Conservation (phyloP, 2,329 filamentous ascomycete species). For the Akanthomyces uredinophilus region DNA sequence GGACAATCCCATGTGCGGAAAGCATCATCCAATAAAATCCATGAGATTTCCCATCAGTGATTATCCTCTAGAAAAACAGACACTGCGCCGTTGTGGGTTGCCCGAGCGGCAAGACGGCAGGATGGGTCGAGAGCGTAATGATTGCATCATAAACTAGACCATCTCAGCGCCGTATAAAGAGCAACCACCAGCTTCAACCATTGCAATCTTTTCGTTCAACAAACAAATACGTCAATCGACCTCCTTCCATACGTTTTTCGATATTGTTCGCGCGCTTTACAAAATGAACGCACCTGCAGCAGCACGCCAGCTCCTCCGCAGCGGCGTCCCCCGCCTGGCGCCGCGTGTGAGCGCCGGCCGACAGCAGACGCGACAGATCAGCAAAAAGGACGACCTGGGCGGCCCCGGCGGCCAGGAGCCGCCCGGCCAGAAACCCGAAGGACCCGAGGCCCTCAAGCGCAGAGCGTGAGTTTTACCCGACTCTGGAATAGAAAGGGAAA, state of each 20-base stretch:
- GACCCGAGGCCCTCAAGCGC: conserved; percentile 25
- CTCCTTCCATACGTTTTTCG: not conserved
- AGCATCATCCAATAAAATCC: not conserved
- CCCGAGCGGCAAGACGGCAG: not conserved
- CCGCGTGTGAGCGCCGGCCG: not conserved
- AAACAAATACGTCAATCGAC: not conserved
- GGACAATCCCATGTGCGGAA: not conserved
- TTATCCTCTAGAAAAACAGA: not conserved
- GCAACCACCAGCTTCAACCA: not conserved
- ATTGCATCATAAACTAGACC: conserved; percentile 8
- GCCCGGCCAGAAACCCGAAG: conserved; percentile 23
- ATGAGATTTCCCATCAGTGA: not conserved
- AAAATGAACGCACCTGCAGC: conserved; percentile 1
- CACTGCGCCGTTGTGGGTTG: not conserved
- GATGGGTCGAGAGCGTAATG: conserved; percentile 1
- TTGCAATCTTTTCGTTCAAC: no score
- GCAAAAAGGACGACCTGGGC: conserved; percentile 24
- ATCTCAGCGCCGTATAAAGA: not conserved
- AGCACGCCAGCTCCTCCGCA: conserved; percentile 8
- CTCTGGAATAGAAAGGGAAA: not conserved
- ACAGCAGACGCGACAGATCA: conserved; percentile 10
- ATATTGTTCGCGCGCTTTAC: no score
- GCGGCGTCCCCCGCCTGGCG: not conserved
- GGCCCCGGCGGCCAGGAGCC: conserved; percentile 31
- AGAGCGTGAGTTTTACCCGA: conserved; percentile 26